Base-by-base conservation (phyloP, 768 basidiomycete genomes). In the Glaciozyma martinii region DNA sequence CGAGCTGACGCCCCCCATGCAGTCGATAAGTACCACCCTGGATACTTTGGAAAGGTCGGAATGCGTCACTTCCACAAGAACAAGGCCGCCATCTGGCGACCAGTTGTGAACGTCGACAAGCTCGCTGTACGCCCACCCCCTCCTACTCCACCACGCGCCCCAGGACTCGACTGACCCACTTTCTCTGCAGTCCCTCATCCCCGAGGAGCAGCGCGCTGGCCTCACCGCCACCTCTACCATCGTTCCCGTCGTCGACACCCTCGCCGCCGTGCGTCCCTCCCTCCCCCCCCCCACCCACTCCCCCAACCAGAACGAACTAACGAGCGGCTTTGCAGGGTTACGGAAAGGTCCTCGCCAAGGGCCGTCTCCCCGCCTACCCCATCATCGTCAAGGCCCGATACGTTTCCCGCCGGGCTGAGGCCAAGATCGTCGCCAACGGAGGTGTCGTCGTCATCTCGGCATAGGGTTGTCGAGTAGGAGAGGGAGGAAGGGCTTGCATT, bases 31-130 rank as follows among this genome's bases (percentile, higher is more conserved):
- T 59, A 59, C 58, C 58, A 59, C 29, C 29, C n/a, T 29, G 58
- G 58, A 59, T 59, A 59, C 58, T 59, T 59, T 32, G 58, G 70
- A 53, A 70, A 70, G 63, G 75, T 76, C 78, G 95, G 95, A 90
- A 99, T 99, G 94, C 86, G 95, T 77, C 86, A 87, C 79, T 99
- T 88, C 89, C 95, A 99, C 78, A 80, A 91, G 69, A 91, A 89
- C 62, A 86, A 86, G 79, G 95, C 95, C 79, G 79, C 82, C 72
- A 82, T 85, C 79, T 95, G 90, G 92, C 84, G 87, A 69, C 92
- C 94, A 25, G 88, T 87, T 77, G 89, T 99, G 86, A 99, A 99
- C 81, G 86, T 98, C 78, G 95, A 98, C 84, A 93, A 93, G 81
- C 83, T 94, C 66, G 71, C 65, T 42, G 66, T 71, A 18, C 29